Evolutionary conservation across 306 rosid species (phyloP).

Genomic region (Dalbergia cultrata): DNA sequence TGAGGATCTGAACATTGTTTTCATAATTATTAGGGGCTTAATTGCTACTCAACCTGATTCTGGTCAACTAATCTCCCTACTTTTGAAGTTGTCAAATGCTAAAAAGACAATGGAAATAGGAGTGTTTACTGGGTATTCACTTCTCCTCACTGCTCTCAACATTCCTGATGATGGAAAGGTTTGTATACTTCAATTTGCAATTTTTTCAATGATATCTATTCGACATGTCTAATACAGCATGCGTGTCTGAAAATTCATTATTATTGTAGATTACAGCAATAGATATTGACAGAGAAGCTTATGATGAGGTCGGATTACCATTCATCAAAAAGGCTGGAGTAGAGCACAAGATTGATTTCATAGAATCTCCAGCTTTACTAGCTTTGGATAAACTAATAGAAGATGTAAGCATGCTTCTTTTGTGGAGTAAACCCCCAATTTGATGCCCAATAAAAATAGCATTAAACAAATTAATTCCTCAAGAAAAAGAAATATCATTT

Average conservation of each 20-base stretch:
- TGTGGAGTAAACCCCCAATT: too few relatives aligned
- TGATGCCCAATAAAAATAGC: too few relatives aligned
- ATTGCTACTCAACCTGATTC: constrained; percentile 60
- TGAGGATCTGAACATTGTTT: not conserved
- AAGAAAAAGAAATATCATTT: too few relatives aligned
- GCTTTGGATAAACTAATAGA: constrained; percentile 60
- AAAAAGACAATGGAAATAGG: constrained; percentile 71
- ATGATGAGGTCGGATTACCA: constrained; percentile 65
- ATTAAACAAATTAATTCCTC: too few relatives aligned
- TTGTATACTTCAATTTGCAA: too few relatives aligned
- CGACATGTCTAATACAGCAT: not conserved
- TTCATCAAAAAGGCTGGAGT: constrained; percentile 67
- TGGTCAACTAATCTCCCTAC: constrained; percentile 58
- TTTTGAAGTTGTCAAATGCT: constrained; percentile 60
- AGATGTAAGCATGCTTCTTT: constrained; percentile 38
- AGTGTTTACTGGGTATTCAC: constrained; percentile 37
- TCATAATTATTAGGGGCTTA: constrained; percentile 44
- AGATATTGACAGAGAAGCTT: constrained; percentile 57
- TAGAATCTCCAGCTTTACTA: constrained; percentile 65
- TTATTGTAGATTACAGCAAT: constrained; percentile 63
- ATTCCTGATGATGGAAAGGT: too few relatives aligned
- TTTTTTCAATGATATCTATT: too few relatives aligned
- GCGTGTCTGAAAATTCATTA: not conserved
- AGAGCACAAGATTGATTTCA: constrained; percentile 69
- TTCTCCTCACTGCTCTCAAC: too few relatives aligned